Base-by-base conservation (phyloP, 169 alveolate species). In the Cardiosporidium cionae region DNA sequence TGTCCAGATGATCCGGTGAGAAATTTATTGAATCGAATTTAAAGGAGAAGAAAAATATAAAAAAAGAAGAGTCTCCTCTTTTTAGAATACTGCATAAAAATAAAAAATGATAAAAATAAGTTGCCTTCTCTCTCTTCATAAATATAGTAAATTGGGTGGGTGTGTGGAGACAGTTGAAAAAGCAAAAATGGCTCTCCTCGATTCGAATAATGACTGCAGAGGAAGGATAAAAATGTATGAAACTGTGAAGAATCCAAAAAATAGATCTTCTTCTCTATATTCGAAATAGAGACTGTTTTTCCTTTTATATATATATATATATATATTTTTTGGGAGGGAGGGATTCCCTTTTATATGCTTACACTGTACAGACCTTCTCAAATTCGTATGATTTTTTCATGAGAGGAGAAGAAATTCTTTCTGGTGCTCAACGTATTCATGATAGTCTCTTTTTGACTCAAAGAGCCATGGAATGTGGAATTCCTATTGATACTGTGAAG, bases 371-470 rank as follows among this genome's bases (percentile, higher is more conserved):
- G 84, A 85, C 36, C 62, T 83, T 86, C 81, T 86, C 97, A 68
- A 94, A 91, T 83, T 93, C 99, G 7, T 98, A 93, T 84, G 99
- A 98, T 87, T 94, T 95, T 86, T 98, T 98, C 90, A 96, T 98
- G 98, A 90, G 99, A 78, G 99, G 99, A 36, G 98, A 98, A 83
- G 99, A 98, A 86, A 96, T 97, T 76, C 89, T 95, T 66, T 92
- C 98, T 31, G 99, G 99, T 7, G 99, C 99, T 29, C 98, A 98
- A 86, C 90, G 99, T 72, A 92, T 97, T 68, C 99, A 97, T 79
- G 99, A 96, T 81, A 94, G 98, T 27, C 97, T 86, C 33, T 84
- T 76, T 16, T 70, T 75, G n/a, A 32, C 68, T 16, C 29, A 35
- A 31, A 76, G 94, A 34, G 64, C 79, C 52, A 32, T 54, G 52